Base-by-base conservation (phyloP, 2,329 filamentous ascomycete genomes). In the Fusarium sp. region DNA sequence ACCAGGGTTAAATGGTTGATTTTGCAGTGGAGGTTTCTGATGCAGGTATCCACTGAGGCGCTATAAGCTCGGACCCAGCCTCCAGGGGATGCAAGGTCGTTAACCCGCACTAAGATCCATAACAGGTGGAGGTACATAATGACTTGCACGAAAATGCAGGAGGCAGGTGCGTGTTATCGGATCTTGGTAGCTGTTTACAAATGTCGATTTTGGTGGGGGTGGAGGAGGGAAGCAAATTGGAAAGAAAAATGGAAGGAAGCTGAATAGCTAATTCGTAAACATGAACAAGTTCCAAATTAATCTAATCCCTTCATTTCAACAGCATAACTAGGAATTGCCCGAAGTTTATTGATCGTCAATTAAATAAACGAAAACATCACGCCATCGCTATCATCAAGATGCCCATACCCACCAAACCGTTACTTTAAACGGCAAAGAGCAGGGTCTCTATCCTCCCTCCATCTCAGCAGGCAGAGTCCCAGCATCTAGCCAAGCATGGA, bases 91-190 rank as follows among this genome's bases (percentile, higher is more conserved):
- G 62, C 33, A 54, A 57, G 53, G 62, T 62, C 59, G 56, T 47
- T 53, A 38, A 56, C 61, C 49, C 52, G 50, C 53, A 49, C 60
- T 58, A 65, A 44, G 54, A 57, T 36, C 54, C 41, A 50, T 64
- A 65, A 22, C 54, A 69, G 31, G 54, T 57, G 54, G 54, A 65
- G 65, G 70, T 70, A 50, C 58, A 57, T 39, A 64, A 68, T 68
- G 66, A 69, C 59, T 69, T 69, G 66, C 66, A 65, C 60, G 38
- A 58, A 58, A 73, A 67, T 73, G 62, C 58, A 68, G 60, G 57
- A 59, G 44, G 54, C 45, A 69, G 72, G 70, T 67, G 62, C 64
- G 20, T 58, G 68, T 64, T 52, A 53, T 68, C 65, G 64, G 64
- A 68, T 66, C 62, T 60, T 46, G 29, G 60, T 68, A 68, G 35